Evolutionary conservation across 768 basidiomycete genomes (phyloP).

Genomic region (Sporobolomyces pararoseus): DNA sequence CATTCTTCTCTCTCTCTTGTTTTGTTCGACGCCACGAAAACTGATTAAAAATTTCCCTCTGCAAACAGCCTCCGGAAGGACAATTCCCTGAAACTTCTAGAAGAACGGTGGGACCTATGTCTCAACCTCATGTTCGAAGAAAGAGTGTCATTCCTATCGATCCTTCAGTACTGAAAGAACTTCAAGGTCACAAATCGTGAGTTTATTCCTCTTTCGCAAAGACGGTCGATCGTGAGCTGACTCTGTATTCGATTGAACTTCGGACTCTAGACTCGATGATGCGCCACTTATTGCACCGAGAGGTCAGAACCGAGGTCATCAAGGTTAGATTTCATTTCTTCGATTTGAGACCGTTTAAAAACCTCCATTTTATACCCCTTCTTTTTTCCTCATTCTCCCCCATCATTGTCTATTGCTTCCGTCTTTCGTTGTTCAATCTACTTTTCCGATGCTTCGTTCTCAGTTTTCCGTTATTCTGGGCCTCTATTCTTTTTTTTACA

Average conservation of each 20-base stretch:
- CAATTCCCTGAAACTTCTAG: slow-evolving; percentile 38
- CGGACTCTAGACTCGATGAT: slow-evolving; percentile 34
- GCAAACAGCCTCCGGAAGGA: slow-evolving; percentile 31
- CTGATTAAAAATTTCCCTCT: no score
- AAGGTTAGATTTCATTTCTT: not conserved
- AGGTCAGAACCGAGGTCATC: slow-evolving; percentile 11
- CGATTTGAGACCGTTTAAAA: not conserved
- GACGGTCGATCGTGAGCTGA: not conserved
- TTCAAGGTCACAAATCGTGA: slow-evolving; percentile 41
- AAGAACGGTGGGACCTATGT: slow-evolving; percentile 44
- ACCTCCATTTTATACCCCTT: not conserved
- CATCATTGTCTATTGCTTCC: not conserved
- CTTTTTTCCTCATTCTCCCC: not conserved
- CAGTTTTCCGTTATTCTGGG: not conserved
- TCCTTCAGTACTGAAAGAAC: slow-evolving; percentile 77
- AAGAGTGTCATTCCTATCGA: slow-evolving; percentile 94
- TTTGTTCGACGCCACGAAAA: no score
- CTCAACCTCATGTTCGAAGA: slow-evolving; percentile 77
- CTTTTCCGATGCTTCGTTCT: no score
- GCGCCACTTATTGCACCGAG: slow-evolving; percentile 24
- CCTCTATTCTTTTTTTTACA: not conserved
- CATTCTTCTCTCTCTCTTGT: not conserved
- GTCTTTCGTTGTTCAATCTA: not conserved
- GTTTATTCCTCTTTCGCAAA: slow-evolving; percentile 1
- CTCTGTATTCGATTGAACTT: not conserved